These are phyloP conservation scores for Fraxinus dipetala DNA, from an alignment of 305 asterid species.

Conservation along the genomic window DNA sequence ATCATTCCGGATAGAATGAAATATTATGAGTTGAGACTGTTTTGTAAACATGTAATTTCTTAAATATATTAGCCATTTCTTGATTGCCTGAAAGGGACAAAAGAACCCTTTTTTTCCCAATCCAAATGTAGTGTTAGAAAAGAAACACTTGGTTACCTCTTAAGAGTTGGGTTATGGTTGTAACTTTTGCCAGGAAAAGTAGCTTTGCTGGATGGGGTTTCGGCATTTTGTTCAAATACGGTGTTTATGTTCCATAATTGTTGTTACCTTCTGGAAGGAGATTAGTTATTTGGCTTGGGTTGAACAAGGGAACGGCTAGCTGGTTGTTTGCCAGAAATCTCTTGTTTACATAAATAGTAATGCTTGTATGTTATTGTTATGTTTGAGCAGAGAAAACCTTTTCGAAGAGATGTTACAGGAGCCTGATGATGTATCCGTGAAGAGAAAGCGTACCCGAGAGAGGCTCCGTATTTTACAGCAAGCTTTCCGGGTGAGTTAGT, in stretches of 20 bases:
- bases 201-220: neutral
- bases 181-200: neutral
- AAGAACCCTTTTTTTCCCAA: neutral
- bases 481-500: conserved; percentile 68
- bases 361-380: conserved; percentile 24
- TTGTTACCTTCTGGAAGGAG: neutral
- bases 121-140: neutral
- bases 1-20: neutral
- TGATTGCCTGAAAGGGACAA: neutral
- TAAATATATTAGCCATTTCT: neutral
- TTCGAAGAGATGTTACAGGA: conserved; percentile 82
- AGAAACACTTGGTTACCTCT: neutral
- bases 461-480: conserved; percentile 69
- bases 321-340: neutral
- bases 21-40: neutral
- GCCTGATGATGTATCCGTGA: conserved; percentile 68
- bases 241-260: neutral
- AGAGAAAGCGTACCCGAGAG: conserved; percentile 77
- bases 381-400: conserved; percentile 61
- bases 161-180: neutral
- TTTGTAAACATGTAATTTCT: neutral
- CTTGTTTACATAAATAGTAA: neutral
- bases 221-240: neutral
- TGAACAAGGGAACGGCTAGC: neutral
- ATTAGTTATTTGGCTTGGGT: neutral